Evolutionary conservation across 2,329 filamentous ascomycete species (phyloP).

Genomic region (Aureobasidium vineae): DNA sequence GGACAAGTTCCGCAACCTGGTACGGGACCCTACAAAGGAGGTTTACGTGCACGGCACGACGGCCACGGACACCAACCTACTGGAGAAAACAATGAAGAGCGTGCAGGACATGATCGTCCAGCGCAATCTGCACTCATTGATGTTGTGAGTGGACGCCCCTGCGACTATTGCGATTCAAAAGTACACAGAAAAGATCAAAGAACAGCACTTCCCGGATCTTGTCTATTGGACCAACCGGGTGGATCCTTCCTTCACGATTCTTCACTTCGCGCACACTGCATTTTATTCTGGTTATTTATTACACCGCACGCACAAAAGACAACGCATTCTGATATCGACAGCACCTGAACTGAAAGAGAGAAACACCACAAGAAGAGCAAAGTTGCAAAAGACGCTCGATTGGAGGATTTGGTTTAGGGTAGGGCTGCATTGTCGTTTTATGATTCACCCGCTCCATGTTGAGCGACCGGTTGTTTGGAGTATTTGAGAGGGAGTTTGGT

Average conservation of each 20-base stretch:
- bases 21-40: constrained; percentile 52
- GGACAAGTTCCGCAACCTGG: constrained; percentile 52
- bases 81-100: constrained; percentile 54
- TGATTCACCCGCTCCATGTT: constrained; percentile 6
- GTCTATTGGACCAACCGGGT: constrained; percentile 11
- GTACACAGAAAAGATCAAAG: not conserved
- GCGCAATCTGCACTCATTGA: constrained; percentile 52
- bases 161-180: not conserved
- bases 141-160: constrained; percentile 39
- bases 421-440: not conserved
- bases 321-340: constrained; percentile 21
- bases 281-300: not conserved
- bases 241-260: not conserved
- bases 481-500: not conserved
- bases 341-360: constrained; percentile 2
- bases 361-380: not conserved
- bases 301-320: not conserved
- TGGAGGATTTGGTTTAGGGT: not conserved
- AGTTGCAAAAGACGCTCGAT: not conserved
- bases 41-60: constrained; percentile 55
- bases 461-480: constrained; percentile 6
- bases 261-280: constrained; percentile 15
- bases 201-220: not conserved
- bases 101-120: constrained; percentile 57
- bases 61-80: constrained; percentile 52